Evolutionary conservation across 2,329 filamentous ascomycete species (phyloP).

Genomic region (Diaporthe citriasiana): DNA sequence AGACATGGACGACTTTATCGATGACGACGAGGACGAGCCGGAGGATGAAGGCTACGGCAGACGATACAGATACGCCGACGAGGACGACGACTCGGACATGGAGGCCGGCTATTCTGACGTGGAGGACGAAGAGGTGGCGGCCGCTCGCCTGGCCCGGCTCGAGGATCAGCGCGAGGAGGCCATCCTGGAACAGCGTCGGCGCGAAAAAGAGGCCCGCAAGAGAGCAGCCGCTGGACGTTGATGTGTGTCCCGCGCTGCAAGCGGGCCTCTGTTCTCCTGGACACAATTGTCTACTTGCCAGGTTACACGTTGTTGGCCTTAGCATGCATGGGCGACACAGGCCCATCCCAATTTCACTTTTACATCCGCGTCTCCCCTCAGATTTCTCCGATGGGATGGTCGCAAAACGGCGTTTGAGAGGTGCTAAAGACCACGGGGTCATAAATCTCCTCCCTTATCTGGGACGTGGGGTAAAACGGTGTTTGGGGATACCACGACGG

Average conservation of each 20-base stretch:
- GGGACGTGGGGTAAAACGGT: conserved; percentile 11
- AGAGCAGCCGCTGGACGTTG: conserved; percentile 45
- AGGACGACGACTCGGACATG: conserved; percentile 81
- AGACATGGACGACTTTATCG: conserved; percentile 72
- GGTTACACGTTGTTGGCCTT: not conserved
- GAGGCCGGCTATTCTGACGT: conserved; percentile 82
- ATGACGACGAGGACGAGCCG: conserved; percentile 68
- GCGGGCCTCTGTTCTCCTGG: conserved; percentile 3
- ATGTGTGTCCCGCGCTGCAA: conserved; percentile 19
- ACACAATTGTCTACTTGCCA: not conserved
- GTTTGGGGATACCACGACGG: conserved; percentile 30
- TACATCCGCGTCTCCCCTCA: not conserved
- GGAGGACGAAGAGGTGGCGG: conserved; percentile 77
- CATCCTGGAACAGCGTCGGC: conserved; percentile 72
- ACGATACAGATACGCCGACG: conserved; percentile 66
- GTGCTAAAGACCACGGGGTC: conserved; percentile 8
- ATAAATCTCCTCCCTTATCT: conserved; percentile 1
- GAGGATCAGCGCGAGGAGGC: conserved; percentile 77
- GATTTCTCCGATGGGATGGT: not conserved
- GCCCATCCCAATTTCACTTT: conserved; percentile 1
- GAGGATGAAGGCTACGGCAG: conserved; percentile 56
- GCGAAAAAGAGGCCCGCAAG: conserved; percentile 72
- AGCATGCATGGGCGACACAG: not conserved
- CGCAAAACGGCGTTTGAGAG: conserved; percentile 33
- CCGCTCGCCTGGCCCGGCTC: conserved; percentile 72